A percentile compares a stretch with the other conserved stretches of the same genome.
Evolutionary conservation across 2,329 filamentous ascomycete genomes (phyloP).

Genomic region (Hortaea werneckii): DNA sequence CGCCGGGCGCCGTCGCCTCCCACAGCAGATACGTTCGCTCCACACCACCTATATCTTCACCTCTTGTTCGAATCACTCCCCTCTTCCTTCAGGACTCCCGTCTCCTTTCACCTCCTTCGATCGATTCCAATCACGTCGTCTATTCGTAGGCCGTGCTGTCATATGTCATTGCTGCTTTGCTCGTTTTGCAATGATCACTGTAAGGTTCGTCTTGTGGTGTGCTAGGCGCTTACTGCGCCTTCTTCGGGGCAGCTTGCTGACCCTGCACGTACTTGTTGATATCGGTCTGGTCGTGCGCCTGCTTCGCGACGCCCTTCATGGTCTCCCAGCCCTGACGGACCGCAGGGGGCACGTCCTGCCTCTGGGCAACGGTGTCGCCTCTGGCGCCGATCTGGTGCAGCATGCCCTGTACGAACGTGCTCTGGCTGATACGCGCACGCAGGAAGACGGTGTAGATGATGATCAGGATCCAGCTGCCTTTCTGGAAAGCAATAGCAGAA

Average conservation of each 20-base stretch:
- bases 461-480: constrained; percentile 82
- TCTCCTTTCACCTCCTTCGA: too few species aligned
- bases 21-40: neutral
- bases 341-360: constrained; percentile 75
- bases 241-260: constrained; percentile 48
- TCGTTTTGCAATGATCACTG: too few species aligned
- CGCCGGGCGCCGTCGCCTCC: neutral
- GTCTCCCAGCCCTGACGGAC: constrained; percentile 71
- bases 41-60: too few species aligned
- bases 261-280: constrained; percentile 60
- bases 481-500: constrained; percentile 77
- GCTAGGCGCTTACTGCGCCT: constrained; percentile 42
- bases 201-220: too few species aligned
- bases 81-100: too few species aligned
- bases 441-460: constrained; percentile 83
- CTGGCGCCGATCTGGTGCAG: constrained; percentile 63
- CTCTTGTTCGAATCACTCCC: too few species aligned
- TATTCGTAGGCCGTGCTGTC: too few species aligned
- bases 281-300: constrained; percentile 73
- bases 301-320: constrained; percentile 61
- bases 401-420: constrained; percentile 79
- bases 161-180: too few species aligned
- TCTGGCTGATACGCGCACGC: constrained; percentile 81
- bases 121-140: too few species aligned
- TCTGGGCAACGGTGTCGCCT: constrained; percentile 70